These are phyloP conservation scores for Hyaloperonospora brassicae DNA, from an alignment of 352 stramenopile species.

Conservation along the genomic window DNA sequence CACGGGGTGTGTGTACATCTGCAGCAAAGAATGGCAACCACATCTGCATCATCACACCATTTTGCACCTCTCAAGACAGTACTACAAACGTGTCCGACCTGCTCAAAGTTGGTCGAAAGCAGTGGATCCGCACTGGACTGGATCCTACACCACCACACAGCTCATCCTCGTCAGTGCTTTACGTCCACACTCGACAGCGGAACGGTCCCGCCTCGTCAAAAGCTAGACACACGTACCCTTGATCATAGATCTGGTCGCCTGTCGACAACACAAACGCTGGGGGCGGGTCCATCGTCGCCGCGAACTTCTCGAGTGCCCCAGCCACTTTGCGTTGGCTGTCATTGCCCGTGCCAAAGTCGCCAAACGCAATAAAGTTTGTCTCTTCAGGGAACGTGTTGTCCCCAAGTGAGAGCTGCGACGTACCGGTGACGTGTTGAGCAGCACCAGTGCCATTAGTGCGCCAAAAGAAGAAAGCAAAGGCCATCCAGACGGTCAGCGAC, in stretches of 20 bases:
- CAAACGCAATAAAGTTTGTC: constrained; percentile 74
- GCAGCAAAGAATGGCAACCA: background rate
- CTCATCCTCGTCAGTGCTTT: too few relatives aligned
- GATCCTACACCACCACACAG: constrained; percentile 30
- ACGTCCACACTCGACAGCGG: too few relatives aligned
- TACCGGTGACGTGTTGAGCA: too few relatives aligned
- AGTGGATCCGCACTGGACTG: constrained; percentile 45
- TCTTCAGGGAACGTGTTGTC: constrained; percentile 32
- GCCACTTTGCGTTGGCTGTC: constrained; percentile 52
- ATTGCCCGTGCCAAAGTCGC: constrained; percentile 75
- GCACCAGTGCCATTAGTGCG: background rate
- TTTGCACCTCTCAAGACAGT: too few relatives aligned
- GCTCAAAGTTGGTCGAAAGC: constrained; percentile 64
- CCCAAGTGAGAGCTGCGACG: too few relatives aligned
- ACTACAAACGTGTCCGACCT: constrained; percentile 24
- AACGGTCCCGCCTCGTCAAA: background rate
- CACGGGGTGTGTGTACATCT: constrained; percentile 68
- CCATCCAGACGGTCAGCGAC: constrained; percentile 48
- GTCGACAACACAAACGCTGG: constrained; percentile 76
- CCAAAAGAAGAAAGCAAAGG: constrained; percentile 57
- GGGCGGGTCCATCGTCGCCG: constrained; percentile 40
- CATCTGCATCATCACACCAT: background rate
- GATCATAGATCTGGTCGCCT: constrained; percentile 81
- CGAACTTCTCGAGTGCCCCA: constrained; percentile 51
- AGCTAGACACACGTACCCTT: constrained; percentile 34